Evolutionary conservation across 441 rosid genomes (phyloP).

Genomic region (Populus hybrid): DNA sequence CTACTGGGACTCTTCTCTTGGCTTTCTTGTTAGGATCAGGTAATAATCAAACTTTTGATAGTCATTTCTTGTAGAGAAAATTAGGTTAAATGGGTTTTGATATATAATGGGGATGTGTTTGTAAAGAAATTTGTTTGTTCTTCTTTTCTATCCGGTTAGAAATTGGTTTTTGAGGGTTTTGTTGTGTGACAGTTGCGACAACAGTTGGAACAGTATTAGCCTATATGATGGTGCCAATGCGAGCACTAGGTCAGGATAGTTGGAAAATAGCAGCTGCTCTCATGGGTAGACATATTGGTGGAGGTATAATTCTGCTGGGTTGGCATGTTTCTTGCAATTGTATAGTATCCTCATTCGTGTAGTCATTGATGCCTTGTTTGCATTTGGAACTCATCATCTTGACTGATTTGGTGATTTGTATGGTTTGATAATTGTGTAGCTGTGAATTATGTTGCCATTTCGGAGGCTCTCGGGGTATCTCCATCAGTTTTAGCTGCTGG

Average conservation of each 20-base stretch:
- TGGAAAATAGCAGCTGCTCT: conserved; percentile 99
- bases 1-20: conserved; percentile 64
- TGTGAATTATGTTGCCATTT: conserved; percentile 77
- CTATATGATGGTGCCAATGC: conserved; percentile 75
- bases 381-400: neutral
- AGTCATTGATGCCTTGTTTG: neutral
- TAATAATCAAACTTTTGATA: conserved; percentile 12
- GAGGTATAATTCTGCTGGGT: conserved; percentile 42
- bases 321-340: neutral
- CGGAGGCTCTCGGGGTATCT: conserved; percentile 63
- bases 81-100: neutral
- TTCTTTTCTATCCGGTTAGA: neutral
- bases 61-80: neutral
- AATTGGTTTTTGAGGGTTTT: neutral
- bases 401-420: conserved; percentile 12
- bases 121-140: neutral
- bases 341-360: neutral
- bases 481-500: conserved; percentile 79
- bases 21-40: conserved; percentile 83
- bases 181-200: conserved; percentile 58
- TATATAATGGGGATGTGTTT: neutral
- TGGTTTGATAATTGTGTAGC: conserved; percentile 38
- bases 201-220: conserved; percentile 72
- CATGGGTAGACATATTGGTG: conserved; percentile 91
- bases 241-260: conserved; percentile 73